phyloP scores from a whole-genome alignment of 257 asterid species.

The Galeopsis tetrahit region DNA sequence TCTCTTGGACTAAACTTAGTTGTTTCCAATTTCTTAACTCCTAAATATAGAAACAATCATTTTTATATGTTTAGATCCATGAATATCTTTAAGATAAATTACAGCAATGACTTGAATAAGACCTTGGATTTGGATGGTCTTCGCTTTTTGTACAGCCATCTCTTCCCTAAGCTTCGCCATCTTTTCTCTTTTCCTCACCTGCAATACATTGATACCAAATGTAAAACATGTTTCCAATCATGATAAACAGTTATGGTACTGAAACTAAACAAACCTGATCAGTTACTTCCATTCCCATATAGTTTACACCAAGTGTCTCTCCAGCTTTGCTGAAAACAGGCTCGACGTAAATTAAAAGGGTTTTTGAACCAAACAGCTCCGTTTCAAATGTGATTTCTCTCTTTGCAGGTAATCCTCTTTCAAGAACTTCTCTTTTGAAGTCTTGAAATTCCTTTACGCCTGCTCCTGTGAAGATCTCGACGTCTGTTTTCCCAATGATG shows the following conservation, averaged over 20 bases:
- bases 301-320: constrained; percentile 83
- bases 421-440: constrained; percentile 84
- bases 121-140: constrained; percentile 88
- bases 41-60: constrained; percentile 36
- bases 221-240: neutral
- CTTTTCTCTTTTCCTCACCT: constrained; percentile 85
- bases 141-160: constrained; percentile 93
- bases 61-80: neutral
- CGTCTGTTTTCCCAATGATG: constrained; percentile 90
- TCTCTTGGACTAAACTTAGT: constrained; percentile 93
- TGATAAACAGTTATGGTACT: neutral
- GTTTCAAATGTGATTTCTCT: constrained; percentile 93
- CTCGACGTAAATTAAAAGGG: constrained; percentile 81
- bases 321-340: constrained; percentile 92
- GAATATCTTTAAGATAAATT: neutral
- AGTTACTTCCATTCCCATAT: constrained; percentile 97
- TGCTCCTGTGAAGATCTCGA: constrained; percentile 78
- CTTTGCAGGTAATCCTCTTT: constrained; percentile 77
- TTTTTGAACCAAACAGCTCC: constrained; percentile 79
- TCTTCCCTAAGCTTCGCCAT: constrained; percentile 87
- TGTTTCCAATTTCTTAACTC: constrained; percentile 91
- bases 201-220: constrained; percentile 9
- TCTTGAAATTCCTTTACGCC: constrained; percentile 96
- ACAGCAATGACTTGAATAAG: too few species aligned
- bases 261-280: constrained; percentile 63